Conservation (phyloP, 2,329 filamentous ascomycete genomes). For the Talaromyces albobiverticillius region DNA sequence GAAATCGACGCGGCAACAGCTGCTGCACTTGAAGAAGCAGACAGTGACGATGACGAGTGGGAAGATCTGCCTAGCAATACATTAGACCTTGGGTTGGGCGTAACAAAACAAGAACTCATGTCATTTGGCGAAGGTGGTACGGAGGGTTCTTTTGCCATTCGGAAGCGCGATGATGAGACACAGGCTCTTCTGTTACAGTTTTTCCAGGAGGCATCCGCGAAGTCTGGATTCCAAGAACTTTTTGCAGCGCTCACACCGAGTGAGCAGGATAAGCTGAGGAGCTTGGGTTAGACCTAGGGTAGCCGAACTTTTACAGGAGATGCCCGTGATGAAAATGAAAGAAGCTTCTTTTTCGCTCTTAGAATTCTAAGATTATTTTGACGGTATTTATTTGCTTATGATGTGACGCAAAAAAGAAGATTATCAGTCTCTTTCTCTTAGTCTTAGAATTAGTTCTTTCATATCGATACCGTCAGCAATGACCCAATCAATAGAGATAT, state of each 20-base stretch:
- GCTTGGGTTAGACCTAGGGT: slow-evolving; percentile 22
- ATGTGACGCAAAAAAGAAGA: background rate
- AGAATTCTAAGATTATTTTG: background rate
- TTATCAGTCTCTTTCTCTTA: no score
- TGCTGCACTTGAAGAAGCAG: slow-evolving; percentile 59
- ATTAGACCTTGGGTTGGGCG: slow-evolving; percentile 70
- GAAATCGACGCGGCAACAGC: slow-evolving; percentile 51
- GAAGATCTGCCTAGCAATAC: slow-evolving; percentile 78
- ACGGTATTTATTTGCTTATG: background rate
- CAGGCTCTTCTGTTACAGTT: slow-evolving; percentile 80
- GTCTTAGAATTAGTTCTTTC: background rate
- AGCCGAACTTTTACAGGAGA: background rate
- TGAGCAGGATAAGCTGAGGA: slow-evolving; percentile 46
- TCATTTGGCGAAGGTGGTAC: slow-evolving; percentile 58
- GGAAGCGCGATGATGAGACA: slow-evolving; percentile 84
- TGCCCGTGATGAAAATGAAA: no score
- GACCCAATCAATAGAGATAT: background rate
- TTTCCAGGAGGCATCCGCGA: slow-evolving; percentile 60
- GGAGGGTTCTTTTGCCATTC: slow-evolving; percentile 47
- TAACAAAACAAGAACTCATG: slow-evolving; percentile 76
- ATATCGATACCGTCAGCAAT: background rate
- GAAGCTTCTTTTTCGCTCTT: no score
- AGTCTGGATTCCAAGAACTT: slow-evolving; percentile 54
- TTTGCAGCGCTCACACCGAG: slow-evolving; percentile 53
- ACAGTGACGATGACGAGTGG: slow-evolving; percentile 74